Evolutionary conservation across 257 asterid genomes (phyloP), one percentile per base, ranked within the genome.

Genomic region (Misopates orontium): DNA sequence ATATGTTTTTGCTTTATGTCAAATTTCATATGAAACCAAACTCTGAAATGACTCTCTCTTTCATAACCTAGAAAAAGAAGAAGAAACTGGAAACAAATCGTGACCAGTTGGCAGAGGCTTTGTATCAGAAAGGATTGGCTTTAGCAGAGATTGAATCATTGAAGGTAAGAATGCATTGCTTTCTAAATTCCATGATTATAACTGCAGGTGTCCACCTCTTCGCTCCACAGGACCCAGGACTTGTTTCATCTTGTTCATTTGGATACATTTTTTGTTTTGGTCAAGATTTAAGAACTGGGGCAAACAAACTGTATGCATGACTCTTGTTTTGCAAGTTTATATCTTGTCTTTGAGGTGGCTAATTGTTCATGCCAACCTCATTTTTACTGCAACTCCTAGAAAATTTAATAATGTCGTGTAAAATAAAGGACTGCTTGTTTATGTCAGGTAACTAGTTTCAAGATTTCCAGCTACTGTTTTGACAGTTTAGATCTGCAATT

Each of bases 111-210:
- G 84, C 94, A 14, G 97, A 93, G 76, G 96, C 98, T 52, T 84
- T 93, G 64, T 93, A 84, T 71, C 97, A 93, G 79, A 87, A 84
- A 77, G 96, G 98, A 67, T 73, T 90, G 70, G 90, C 98, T 69
- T 64, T 87, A 67, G 85, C 85, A 63, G 97, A 89, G 81, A 80
- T 83, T 25, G 94, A 89, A 68, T 57, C 74, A 16, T 32, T 83
- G 51, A 90, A 93, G 96, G 98, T 89, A 83, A 40, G 25, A 14
- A 51, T 64, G 51, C 62, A 47, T 66, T 10, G 25, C 44, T 47
- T 18, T 24, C 8, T 15, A 13, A 40, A 28, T 50, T 61, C 32
- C 41, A 23, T 14, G 53, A 65, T 51, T 49, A 56, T 53, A 60
- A 44, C 55, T 62, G 39, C 39, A 60, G 20, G 61, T 40, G 36